Evolutionary conservation across 2,329 filamentous ascomycete species (phyloP).

Genomic region (Aspergillus glaucus): DNA sequence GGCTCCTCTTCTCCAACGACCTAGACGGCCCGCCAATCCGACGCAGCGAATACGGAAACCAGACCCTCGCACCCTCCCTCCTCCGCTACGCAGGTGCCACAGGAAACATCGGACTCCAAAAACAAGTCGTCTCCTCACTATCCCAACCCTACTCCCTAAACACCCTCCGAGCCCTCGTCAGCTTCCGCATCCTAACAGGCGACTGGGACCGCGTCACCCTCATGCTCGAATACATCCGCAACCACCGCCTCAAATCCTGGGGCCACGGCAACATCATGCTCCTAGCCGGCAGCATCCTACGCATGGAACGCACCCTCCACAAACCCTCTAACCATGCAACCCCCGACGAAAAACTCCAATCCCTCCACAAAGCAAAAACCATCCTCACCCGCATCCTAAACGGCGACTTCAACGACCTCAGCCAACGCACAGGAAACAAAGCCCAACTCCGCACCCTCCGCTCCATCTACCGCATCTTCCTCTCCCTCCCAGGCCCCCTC

Average conservation of each 20-base stretch:
- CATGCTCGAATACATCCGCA: slow-evolving; percentile 28
- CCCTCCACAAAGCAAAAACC: slow-evolving; percentile 21
- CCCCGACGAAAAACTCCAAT: slow-evolving; percentile 7
- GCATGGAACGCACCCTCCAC: slow-evolving; percentile 23
- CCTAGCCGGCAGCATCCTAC: slow-evolving; percentile 36
- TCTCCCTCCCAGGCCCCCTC: slow-evolving; percentile 26
- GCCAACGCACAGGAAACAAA: slow-evolving; percentile 8
- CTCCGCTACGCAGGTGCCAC: slow-evolving; percentile 50
- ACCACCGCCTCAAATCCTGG: slow-evolving; percentile 31
- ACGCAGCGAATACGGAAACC: slow-evolving; percentile 39
- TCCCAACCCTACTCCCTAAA: slow-evolving; percentile 27
- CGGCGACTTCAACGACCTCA: slow-evolving; percentile 28
- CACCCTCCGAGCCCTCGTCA: slow-evolving; percentile 31
- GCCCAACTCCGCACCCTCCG: slow-evolving; percentile 26
- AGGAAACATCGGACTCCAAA: slow-evolving; percentile 33
- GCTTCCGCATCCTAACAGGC: slow-evolving; percentile 25
- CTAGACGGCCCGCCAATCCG: slow-evolving; percentile 51
- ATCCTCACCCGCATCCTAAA: slow-evolving; percentile 29
- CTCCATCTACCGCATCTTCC: slow-evolving; percentile 26
- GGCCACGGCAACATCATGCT: slow-evolving; percentile 30
- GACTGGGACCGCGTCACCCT: slow-evolving; percentile 29
- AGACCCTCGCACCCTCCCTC: slow-evolving; percentile 46
- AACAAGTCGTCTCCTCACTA: slow-evolving; percentile 24
- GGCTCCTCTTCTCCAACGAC: slow-evolving; percentile 48
- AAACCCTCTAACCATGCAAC: slow-evolving; percentile 5